Evolutionary conservation across 1,284 basidiomycete genomes (phyloP).

Genomic region (Apiotrichum mycotoxinovorans): DNA sequence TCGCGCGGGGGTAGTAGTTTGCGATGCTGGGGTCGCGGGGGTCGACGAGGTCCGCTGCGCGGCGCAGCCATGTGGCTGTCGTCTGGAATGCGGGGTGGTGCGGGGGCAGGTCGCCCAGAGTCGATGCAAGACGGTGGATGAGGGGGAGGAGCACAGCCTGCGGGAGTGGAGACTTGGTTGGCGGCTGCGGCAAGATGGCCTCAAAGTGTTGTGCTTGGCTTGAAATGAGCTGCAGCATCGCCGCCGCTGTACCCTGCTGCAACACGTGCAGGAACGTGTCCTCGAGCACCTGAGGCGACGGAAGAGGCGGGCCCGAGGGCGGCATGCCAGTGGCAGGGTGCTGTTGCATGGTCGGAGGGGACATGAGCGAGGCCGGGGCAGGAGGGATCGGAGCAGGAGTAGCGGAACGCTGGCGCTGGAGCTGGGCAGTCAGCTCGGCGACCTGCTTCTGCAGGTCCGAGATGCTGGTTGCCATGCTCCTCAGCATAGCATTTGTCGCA

Average conservation of each 20-base stretch:
- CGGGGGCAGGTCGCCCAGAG: constrained; percentile 27
- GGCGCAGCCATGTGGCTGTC: constrained; percentile 26
- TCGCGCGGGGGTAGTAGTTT: constrained; percentile 17
- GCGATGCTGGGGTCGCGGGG: constrained; percentile 15
- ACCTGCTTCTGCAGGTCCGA: constrained; percentile 33
- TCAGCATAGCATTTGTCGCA: constrained; percentile 19
- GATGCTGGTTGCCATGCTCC: constrained; percentile 22
- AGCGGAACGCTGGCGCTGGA: constrained; percentile 8
- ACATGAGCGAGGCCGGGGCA: background rate
- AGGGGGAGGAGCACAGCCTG: constrained; percentile 41
- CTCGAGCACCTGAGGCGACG: constrained; percentile 22
- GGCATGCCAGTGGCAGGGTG: background rate
- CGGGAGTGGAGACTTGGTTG: constrained; percentile 22
- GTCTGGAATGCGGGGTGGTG: constrained; percentile 24
- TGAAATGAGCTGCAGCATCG: constrained; percentile 27
- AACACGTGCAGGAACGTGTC: constrained; percentile 34
- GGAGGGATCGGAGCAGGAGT: background rate
- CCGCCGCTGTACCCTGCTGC: constrained; percentile 11
- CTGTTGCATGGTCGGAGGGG: constrained; percentile 1
- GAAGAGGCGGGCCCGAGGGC: background rate
- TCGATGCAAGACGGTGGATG: constrained; percentile 34
- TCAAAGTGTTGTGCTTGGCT: constrained; percentile 25
- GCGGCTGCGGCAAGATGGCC: constrained; percentile 14
- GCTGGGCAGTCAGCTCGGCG: constrained; percentile 23
- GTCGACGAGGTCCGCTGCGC: constrained; percentile 28